Conservation (phyloP, 768 basidiomycete species). For the Lyophyllum shimeji region DNA sequence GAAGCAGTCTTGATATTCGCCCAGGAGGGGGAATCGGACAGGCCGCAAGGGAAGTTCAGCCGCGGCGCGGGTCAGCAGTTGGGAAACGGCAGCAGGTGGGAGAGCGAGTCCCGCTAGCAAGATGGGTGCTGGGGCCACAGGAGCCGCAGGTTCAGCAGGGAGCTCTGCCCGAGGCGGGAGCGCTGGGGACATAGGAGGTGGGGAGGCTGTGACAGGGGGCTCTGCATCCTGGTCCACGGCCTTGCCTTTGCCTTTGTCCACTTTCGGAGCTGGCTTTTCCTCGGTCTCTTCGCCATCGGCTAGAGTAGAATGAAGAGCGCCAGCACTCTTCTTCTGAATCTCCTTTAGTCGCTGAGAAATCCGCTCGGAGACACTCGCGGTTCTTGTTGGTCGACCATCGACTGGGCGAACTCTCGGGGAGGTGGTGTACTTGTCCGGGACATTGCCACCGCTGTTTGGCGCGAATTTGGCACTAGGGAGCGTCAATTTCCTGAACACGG, state of each 20-base stretch:
- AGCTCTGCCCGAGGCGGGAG: conserved; percentile 48
- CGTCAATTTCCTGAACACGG: background rate
- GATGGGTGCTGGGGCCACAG: conserved; percentile 51
- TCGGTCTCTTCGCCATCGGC: conserved; percentile 31
- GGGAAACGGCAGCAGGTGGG: conserved; percentile 61
- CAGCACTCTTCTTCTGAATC: conserved; percentile 60
- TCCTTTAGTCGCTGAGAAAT: conserved; percentile 82
- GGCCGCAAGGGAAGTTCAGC: conserved; percentile 68
- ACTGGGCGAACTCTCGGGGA: conserved; percentile 68
- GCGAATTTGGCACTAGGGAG: conserved; percentile 78
- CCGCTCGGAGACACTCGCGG: conserved; percentile 83
- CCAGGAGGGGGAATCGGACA: conserved; percentile 75
- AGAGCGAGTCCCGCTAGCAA: conserved; percentile 76
- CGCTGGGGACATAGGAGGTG: conserved; percentile 63
- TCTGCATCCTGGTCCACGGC: conserved; percentile 42
- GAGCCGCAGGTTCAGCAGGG: conserved; percentile 26
- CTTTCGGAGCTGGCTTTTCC: conserved; percentile 45
- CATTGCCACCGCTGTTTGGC: conserved; percentile 51
- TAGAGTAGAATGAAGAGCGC: conserved; percentile 31
- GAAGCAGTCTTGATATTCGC: conserved; percentile 85
- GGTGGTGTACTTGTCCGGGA: conserved; percentile 75
- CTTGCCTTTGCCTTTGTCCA: conserved; percentile 87
- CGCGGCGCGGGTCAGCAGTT: conserved; percentile 69
- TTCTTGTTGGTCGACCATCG: conserved; percentile 59
- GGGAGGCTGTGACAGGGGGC: conserved; percentile 44